Evolutionary conservation across 345 rosid genomes (phyloP).

Genomic region (Durio zibethinus): DNA sequence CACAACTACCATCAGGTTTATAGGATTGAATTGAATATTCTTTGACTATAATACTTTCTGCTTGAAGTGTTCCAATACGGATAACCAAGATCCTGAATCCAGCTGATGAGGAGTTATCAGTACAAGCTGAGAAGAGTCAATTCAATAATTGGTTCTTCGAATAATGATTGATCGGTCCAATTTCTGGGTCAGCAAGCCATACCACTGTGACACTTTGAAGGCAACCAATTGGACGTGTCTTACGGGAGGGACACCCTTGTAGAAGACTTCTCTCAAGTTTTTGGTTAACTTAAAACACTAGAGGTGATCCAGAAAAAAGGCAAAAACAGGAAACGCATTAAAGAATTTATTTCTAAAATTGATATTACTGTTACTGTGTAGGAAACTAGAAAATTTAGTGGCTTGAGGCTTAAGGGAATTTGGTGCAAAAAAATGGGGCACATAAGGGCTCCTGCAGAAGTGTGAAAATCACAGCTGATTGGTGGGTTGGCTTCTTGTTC

Average conservation of each 20-base stretch:
- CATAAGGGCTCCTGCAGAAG: slow-evolving; percentile 25
- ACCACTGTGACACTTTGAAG: slow-evolving; percentile 37
- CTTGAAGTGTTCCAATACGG: too few species aligned
- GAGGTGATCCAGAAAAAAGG: slow-evolving; percentile 15
- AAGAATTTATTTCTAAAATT: neutral
- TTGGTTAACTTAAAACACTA: slow-evolving; percentile 25
- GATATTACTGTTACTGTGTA: neutral
- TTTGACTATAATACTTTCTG: too few species aligned
- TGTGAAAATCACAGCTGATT: slow-evolving; percentile 47
- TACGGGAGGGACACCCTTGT: slow-evolving; percentile 15
- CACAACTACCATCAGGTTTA: too few species aligned
- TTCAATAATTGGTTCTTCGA: too few species aligned
- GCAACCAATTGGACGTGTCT: slow-evolving; percentile 35
- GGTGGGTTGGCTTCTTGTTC: slow-evolving; percentile 64
- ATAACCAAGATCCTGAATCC: too few species aligned
- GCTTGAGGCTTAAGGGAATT: slow-evolving; percentile 41
- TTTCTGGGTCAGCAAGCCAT: slow-evolving; percentile 32
- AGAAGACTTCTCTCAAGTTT: neutral
- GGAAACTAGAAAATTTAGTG: neutral
- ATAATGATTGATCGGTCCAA: neutral
- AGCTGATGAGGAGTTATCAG: too few species aligned
- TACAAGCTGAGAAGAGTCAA: too few species aligned
- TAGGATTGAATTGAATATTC: too few species aligned
- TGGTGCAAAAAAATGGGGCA: neutral
- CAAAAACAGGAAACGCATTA: slow-evolving; percentile 2